Evolutionary conservation across 345 rosid species (phyloP), one percentile per base, ranked within the genome.

Genomic region (Physaria fendleri): DNA sequence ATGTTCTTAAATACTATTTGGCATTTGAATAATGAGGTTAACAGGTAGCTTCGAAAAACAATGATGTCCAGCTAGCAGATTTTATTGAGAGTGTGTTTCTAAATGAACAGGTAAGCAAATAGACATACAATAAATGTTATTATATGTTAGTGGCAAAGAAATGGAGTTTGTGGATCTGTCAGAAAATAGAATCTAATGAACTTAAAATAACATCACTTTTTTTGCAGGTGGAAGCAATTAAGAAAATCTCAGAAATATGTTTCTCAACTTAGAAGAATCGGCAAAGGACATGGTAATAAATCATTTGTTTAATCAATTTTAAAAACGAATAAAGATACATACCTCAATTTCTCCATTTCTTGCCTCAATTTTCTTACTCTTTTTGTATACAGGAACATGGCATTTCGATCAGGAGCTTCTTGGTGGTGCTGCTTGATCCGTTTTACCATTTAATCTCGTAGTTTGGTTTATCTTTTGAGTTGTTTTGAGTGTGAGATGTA

Each of bases 391-490:
- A 90, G 97, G 97, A 21, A 86, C 80, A 17, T 90, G 97, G 97
- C 93, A 90, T 78, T 90, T 90, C 17, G 90, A 90, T 72, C 97
- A 90, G 71, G 80, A 75, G 81, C 95, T 90, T 30, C 82, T 90
- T 0, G 74, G 37, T 68, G 49, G n/a, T n/a, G n/a, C 63, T 30
- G 64, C 74, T 46, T 55, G 24, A 69, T 23, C 20, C 2, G 3
- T 43, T 14, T 60, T 35, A 32, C 48, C 7, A n/a, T 60, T 18
- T 59, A 43, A 27, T 14, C 24, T 67, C 53, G 18, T 22, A 17
- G 47, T 37, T 46, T 48, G 56, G 21, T 47, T 37, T 24, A 24
- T n/a, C 9, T 38, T 37, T 25, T 3, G 42, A 29, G 39, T 42
- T 57, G 27, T 32, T 59, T 62, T 38, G 38, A 50, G 40, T 62